Base-by-base conservation (phyloP, 1,284 basidiomycete species). In the Cutaneotrichosporon cavernicola region DNA sequence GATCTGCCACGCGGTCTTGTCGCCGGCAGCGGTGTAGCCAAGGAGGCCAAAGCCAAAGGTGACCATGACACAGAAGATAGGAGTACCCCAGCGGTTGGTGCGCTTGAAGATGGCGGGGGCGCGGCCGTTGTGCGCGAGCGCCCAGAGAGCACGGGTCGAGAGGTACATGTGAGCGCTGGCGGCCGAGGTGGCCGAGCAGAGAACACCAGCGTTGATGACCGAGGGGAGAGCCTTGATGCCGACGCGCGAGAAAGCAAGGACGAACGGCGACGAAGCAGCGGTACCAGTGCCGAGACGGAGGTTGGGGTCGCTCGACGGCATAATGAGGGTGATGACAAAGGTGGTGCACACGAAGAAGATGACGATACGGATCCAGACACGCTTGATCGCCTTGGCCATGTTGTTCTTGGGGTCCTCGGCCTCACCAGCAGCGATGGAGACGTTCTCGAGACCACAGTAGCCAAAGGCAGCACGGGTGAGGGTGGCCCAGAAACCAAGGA, bases 241-340 rank as follows among this genome's bases (percentile, higher is more conserved):
- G 2, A 90, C 88, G 47, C 83, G 85, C 69, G 85, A 73, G 69
- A 76, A 76, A 53, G 76, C 90, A 68, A 92, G 90, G 64, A 92
- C 90, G 77, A 92, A 92, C 0, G 91, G 91, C 14, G 89, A 91
- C 7, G 86, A 86, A 4, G 86, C 85, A 55, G 90, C 90, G 40
- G 85, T 88, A 18, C 85, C 72, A 53, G 71, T 84, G 61, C 74
- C 74, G 58, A 89, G 81, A 66, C 85, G 79, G 36, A 93, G 85
- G 31, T 84, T 76, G 0, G 79, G 72, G 66, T 89, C 83, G 72
- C 85, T 86, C 40, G 86, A 90, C 2, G 90, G 87, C 9, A 91
- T 89, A 64, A 92, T 84, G 32, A 92, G 81, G 51, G 90, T 90
- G 66, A 93, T 89, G 65, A 91, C 80, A 58, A 85, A 79, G 52